Base-by-base conservation (phyloP, 1,139 yeast species). In the Sugiyamaella grinbergsii region DNA sequence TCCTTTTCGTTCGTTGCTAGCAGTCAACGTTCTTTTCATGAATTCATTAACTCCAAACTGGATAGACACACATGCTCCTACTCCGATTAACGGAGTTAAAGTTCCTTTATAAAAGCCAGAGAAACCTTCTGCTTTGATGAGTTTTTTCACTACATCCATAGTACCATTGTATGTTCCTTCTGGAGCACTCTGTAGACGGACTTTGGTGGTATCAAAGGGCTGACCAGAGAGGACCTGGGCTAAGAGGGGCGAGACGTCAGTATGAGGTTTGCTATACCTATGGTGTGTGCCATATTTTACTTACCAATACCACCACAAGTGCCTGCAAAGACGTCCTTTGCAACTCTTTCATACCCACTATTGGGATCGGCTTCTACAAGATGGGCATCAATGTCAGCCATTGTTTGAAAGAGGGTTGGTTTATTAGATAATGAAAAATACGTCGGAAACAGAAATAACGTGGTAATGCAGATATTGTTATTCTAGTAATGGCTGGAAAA, bases 181-280 rank as follows among this genome's bases (percentile, higher is more conserved):
- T 1, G 89, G 82, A 0, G 95, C 89, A 6, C 93, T 83, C 64
- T 91, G 97, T 44, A 91, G 75, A 57, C 98, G 78, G 33, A 91
- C 97, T 69, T 90, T 91, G 42, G 94, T 88, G 8, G 96, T 88
- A 67, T 91, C 98, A 63, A 91, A 91, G 10, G 98, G 98, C 69
- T 91, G 97, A 28, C 97, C 97, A n/a, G 85, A 88, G 42, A 91
- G 73, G 11, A 91, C 97, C 71, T 91, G 98, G 13, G 96, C 90
- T 62, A 33, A 10, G 15, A 19, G n/a, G n/a, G n/a, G 8, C 18
- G 4, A 13, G 26, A 5, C n/a, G 41, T 47, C 29, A 39, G 45
- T 23, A 22, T 10, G 20, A 15, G 34, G 18, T 44, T n/a, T n/a
- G n/a, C n/a, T n/a, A n/a, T n/a, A n/a, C n/a, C n/a, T n/a, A n/a